Conservation (phyloP, 2,329 filamentous ascomycete genomes). For the Lithohypha guttulata region DNA sequence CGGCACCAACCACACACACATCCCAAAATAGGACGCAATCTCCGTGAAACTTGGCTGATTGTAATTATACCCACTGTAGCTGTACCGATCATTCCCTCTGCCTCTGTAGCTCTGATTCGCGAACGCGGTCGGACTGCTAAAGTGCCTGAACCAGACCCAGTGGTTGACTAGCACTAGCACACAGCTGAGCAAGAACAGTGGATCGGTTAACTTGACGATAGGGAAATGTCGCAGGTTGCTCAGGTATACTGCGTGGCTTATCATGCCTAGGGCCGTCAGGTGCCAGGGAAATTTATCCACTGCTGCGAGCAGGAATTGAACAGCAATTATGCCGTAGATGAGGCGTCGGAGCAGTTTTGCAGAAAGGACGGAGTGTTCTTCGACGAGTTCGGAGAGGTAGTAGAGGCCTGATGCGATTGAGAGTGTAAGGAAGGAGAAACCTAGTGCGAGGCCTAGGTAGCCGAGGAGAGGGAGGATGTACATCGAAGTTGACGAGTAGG, state of each 20-base stretch:
- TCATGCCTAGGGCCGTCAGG: conserved; percentile 63
- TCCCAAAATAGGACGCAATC: conserved; percentile 88
- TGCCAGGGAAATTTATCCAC: conserved; percentile 77
- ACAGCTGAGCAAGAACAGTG: conserved; percentile 75
- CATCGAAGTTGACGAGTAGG: no score
- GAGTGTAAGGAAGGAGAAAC: conserved; percentile 88
- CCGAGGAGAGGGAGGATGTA: conserved; percentile 92
- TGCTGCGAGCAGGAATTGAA: conserved; percentile 64
- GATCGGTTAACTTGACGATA: conserved; percentile 76
- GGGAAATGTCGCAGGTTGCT: conserved; percentile 71
- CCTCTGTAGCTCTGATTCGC: conserved; percentile 29
- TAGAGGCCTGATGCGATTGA: conserved; percentile 98
- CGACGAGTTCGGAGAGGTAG: conserved; percentile 94
- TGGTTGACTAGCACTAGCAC: conserved; percentile 80
- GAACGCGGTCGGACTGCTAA: conserved; percentile 50
- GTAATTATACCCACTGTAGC: conserved; percentile 30
- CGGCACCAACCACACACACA: conserved; percentile 93
- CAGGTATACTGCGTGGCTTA: conserved; percentile 74
- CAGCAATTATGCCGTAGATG: conserved; percentile 68
- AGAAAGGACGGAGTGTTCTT: conserved; percentile 89
- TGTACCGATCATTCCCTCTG: conserved; percentile 27
- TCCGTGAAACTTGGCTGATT: conserved; percentile 74
- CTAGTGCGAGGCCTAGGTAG: conserved; percentile 74
- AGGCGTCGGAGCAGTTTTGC: conserved; percentile 76
- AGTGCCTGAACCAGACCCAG: conserved; percentile 92